Evolutionary conservation across 176 grass and related monocot species (phyloP), one percentile per base, ranked within the genome.

Genomic region (Luzula sylvatica): DNA sequence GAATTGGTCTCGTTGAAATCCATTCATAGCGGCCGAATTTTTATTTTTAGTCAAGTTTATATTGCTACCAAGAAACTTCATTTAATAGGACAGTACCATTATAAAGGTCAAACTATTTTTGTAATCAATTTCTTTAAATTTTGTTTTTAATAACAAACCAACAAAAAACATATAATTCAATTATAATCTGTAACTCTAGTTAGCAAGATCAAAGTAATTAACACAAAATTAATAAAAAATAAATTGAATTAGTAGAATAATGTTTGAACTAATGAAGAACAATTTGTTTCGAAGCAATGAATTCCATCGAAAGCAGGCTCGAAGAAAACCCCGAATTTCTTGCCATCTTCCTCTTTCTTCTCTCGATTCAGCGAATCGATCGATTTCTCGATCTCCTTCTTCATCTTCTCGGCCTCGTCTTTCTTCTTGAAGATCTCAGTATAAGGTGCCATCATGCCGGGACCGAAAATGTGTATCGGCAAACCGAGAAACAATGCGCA

Each of bases 391-490:
- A 3, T 20, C n/a, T 16, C 0, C 14, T 7, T 18, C 11, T 3
- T 17, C 15, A 4, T 44, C 43, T 53, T 20, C 26, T 65, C 26
- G 0, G 8, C 24, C 13, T 23, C 20, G 2, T 51, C 8, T 1
- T 23, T 61, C n/a, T 3, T 65, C 11, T 57, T 67, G 11, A 84
- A 19, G 15, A 71, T 23, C 0, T 38, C 56, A 30, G 21, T 6
- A 39, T 45, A 51, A 18, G 20, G 30, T 23, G 52, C 8, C 53
- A 53, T 65, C 74, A 83, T 78, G 15, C 25, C 54, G 0, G 76
- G 70, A 25, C 55, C 61, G n/a, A 70, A 80, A 40, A 75, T 3
- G 42, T 68, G 53, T 26, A 60, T 44, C 0, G 72, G 61, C 4
- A 66, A 54, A 41, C 76, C 66, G 40, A 80, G 22, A 24, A 76